Percentiles rank a stretch among this genome's conserved stretches.
Evolutionary conservation across 192 early-diverging fungal species (phyloP).

Genomic region (Backusella psychrophila): DNA sequence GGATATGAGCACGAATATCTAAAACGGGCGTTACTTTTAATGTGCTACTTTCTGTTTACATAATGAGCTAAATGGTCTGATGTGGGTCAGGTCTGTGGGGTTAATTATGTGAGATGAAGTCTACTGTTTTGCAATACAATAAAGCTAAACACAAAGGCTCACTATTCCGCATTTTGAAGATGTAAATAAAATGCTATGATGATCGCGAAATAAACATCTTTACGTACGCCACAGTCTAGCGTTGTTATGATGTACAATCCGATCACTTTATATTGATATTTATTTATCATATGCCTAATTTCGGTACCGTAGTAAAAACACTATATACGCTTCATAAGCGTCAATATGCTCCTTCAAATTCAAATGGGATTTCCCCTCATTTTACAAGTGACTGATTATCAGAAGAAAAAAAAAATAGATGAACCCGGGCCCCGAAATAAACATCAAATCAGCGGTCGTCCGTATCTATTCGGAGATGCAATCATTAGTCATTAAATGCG

Average conservation of each 20-base stretch:
- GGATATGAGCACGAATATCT: constrained; percentile 3
- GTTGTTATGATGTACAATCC: not conserved
- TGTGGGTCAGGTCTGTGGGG: not conserved
- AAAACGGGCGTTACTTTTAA: not conserved
- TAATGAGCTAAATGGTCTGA: not conserved
- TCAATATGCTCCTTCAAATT: not conserved
- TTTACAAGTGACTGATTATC: not conserved
- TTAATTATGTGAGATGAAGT: not conserved
- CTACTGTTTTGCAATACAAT: not conserved
- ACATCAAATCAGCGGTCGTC: not conserved
- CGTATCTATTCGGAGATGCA: constrained; percentile 8
- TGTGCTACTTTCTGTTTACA: not conserved
- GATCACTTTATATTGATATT: not conserved
- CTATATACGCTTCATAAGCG: not conserved
- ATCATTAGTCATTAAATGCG: not conserved
- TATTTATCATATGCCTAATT: not conserved
- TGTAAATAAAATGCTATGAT: not conserved
- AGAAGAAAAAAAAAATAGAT: not conserved
- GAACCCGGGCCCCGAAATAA: not conserved
- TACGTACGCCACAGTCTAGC: not conserved
- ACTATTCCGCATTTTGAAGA: not conserved
- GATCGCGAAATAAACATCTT: not conserved
- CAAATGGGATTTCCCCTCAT: not conserved
- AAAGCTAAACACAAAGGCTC: not conserved
- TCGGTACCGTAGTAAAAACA: not conserved